phyloP scores from a whole-genome alignment of 208 protist species.

The Tritrichomonas musculus region DNA sequence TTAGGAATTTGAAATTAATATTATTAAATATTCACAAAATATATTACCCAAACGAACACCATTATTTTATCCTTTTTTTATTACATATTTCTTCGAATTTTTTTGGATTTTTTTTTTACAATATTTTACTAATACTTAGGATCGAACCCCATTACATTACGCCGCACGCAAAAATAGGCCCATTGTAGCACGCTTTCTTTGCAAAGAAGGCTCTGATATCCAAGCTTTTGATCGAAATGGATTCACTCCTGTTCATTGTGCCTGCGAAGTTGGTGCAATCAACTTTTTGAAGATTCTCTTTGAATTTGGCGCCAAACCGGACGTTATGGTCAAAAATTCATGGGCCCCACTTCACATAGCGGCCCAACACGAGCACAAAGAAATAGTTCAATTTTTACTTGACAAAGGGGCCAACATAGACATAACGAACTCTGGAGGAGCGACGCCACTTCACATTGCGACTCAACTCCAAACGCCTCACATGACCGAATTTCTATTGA shows the following conservation, averaged over 20 bases:
- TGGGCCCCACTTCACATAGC: too few relatives aligned
- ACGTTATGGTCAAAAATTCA: not conserved
- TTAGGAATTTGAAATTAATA: too few relatives aligned
- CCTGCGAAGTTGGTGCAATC: not conserved
- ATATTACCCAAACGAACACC: too few relatives aligned
- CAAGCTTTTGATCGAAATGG: not conserved
- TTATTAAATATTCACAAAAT: too few relatives aligned
- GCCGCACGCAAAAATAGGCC: not conserved
- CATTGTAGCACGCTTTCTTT: not conserved
- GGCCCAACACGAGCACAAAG: not conserved
- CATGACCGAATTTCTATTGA: not conserved
- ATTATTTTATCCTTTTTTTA: too few relatives aligned
- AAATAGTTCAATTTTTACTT: not conserved
- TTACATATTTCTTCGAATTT: too few relatives aligned
- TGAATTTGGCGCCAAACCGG: not conserved
- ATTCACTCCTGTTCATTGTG: not conserved
- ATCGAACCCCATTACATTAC: not conserved
- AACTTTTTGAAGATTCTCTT: not conserved
- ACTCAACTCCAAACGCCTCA: not conserved
- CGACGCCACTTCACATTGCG: conserved; percentile 6
- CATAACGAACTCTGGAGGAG: not conserved
- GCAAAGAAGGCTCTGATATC: not conserved
- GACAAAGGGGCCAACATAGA: not conserved
- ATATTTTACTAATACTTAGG: not conserved
- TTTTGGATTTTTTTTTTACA: not conserved